Percentiles rank a stretch among this genome's conserved stretches.
Conservation (phyloP, 345 rosid species). For the Salix caprea region DNA sequence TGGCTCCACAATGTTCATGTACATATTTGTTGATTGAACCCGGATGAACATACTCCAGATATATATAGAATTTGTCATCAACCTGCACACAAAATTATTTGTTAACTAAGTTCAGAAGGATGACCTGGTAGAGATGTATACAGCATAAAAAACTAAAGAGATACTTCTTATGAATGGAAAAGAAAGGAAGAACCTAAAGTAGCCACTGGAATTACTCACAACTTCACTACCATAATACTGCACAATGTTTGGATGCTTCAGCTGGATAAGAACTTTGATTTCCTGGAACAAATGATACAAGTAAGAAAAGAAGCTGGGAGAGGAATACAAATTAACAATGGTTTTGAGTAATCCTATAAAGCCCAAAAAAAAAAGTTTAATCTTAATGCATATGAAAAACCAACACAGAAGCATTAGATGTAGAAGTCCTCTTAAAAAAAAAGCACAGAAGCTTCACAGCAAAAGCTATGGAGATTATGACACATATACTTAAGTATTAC, state of each 20-base stretch:
- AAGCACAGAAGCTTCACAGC: background rate
- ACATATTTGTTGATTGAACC: constrained; percentile 85
- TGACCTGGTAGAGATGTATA: constrained; percentile 5
- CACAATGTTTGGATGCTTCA: constrained; percentile 94
- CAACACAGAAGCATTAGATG: background rate
- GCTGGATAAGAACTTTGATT: constrained; percentile 82
- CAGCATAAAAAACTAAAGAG: background rate
- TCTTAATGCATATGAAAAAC: background rate
- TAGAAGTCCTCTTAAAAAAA: background rate
- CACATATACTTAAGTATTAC: background rate
- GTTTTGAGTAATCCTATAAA: background rate
- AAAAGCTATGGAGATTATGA: background rate
- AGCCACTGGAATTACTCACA: constrained; percentile 49
- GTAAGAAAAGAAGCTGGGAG: constrained; percentile 6
- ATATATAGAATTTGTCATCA: constrained; percentile 79
- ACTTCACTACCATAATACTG: constrained; percentile 97
- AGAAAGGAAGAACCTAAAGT: background rate
- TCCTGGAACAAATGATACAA: constrained; percentile 48
- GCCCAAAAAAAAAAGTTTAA: background rate
- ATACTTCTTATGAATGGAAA: background rate
- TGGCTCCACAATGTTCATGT: constrained; percentile 86
- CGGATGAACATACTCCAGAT: constrained; percentile 92
- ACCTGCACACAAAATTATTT: constrained; percentile 41
- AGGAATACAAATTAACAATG: background rate
- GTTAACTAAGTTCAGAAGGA: constrained; percentile 8